Evolutionary conservation across 1,139 yeast species (phyloP).

Genomic region (Meyerozyma athensensis): DNA sequence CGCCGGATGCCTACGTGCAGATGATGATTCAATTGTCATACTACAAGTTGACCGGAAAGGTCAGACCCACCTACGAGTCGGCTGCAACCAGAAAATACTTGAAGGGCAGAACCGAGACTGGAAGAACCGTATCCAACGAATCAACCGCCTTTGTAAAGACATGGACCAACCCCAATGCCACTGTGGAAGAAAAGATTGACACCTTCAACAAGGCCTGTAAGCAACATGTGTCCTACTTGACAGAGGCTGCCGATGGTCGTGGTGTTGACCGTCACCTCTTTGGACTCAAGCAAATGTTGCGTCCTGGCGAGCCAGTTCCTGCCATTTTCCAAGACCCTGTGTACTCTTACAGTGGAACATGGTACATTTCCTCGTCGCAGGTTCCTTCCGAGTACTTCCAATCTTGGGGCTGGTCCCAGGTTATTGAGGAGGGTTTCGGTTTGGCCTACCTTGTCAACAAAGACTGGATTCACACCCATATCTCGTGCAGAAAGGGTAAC

Average conservation of each 20-base stretch:
- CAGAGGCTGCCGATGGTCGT: slow-evolving; percentile 76
- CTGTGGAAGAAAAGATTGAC: slow-evolving; percentile 55
- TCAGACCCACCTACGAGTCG: slow-evolving; percentile 91
- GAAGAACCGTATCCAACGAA: slow-evolving; percentile 80
- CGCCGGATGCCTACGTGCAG: slow-evolving; percentile 78
- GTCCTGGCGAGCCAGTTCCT: slow-evolving; percentile 59
- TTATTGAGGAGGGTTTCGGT: slow-evolving; percentile 90
- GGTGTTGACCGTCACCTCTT: slow-evolving; percentile 95
- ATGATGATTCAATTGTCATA: slow-evolving; percentile 73
- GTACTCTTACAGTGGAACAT: slow-evolving; percentile 67
- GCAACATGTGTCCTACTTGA: slow-evolving; percentile 71
- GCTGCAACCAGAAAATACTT: slow-evolving; percentile 90
- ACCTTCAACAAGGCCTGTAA: slow-evolving; percentile 71
- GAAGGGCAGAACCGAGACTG: slow-evolving; percentile 95
- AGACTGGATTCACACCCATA: slow-evolving; percentile 82
- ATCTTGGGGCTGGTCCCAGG: slow-evolving; percentile 97
- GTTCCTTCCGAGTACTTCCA: slow-evolving; percentile 83
- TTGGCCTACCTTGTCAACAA: slow-evolving; percentile 89
- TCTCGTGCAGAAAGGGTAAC: slow-evolving; percentile 68
- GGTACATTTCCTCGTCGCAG: slow-evolving; percentile 90
- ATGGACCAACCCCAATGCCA: slow-evolving; percentile 59
- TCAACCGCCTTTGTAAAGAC: slow-evolving; percentile 69
- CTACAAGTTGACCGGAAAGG: slow-evolving; percentile 74
- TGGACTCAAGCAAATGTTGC: slow-evolving; percentile 75
- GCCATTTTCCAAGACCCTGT: slow-evolving; percentile 74